A percentile compares a stretch with the other conserved stretches of the same genome.
phyloP scores from a whole-genome alignment of 2,329 filamentous ascomycete genomes.

The Diaporthe batatas region DNA sequence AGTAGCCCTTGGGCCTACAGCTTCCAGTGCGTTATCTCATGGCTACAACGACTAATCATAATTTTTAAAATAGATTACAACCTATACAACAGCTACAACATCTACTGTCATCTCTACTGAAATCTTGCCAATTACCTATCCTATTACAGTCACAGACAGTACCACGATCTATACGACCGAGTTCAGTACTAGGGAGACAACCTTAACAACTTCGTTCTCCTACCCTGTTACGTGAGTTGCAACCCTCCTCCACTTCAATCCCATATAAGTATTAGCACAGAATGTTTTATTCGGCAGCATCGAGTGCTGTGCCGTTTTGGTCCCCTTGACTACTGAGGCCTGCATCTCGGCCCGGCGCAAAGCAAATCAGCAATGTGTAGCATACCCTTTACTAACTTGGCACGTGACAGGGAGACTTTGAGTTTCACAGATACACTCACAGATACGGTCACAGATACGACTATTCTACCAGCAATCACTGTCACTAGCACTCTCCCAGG shows the following conservation, averaged over 20 bases:
- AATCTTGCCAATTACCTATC: constrained; percentile 4
- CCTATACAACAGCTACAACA: constrained; percentile 42
- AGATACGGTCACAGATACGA: not conserved
- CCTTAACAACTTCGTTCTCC: constrained; percentile 14
- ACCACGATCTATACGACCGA: constrained; percentile 26
- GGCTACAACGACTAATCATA: not conserved
- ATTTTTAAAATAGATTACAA: not conserved
- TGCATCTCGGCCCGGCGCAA: not conserved
- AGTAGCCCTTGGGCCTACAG: not conserved
- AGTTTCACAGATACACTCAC: constrained; percentile 20
- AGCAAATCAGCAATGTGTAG: not conserved
- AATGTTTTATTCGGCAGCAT: not conserved
- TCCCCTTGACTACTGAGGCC: too few species aligned
- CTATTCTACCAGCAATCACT: not conserved
- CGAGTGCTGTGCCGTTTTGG: not conserved
- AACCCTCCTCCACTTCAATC: too few species aligned
- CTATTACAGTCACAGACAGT: constrained; percentile 27
- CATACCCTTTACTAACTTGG: not conserved
- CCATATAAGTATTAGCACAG: not conserved
- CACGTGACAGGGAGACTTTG: constrained; percentile 1
- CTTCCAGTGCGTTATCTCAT: not conserved
- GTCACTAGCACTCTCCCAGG: constrained; percentile 1
- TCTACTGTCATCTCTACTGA: constrained; percentile 5
- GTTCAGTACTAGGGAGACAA: constrained; percentile 1
- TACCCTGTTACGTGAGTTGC: constrained; percentile 21